Evolutionary conservation across 2,329 filamentous ascomycete genomes (phyloP), one percentile per base, ranked within the genome.

Genomic region (Sporothrix luriei): DNA sequence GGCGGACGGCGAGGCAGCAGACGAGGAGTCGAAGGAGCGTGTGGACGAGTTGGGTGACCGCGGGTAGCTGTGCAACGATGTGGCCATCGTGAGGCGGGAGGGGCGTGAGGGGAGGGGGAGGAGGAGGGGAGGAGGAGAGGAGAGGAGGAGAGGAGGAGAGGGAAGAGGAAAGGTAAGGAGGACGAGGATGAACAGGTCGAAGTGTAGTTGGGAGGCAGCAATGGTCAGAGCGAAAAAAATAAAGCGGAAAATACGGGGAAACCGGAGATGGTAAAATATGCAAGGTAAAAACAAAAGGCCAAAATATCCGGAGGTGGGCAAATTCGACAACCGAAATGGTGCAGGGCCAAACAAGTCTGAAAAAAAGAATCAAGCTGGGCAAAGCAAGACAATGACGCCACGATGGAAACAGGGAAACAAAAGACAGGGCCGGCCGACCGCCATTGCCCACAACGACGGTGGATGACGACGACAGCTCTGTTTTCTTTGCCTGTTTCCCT

Each of bases 21-120:
- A 87, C 13, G 87, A 88, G 71, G 87, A 88, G 79, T 88, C 86
- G 83, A 87, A 89, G 73, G 86, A 88, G 78, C 84, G 83, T 73
- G 83, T 85, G 73, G 86, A 88, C 71, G 82, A 82, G 78, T 88
- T 88, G 71, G 87, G 87, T 70, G 87, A 89, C 79, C 85, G 86
- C 75, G 85, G 80, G 77, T 86, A 88, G 65, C 83, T 86, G 80
- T 88, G 86, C 75, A 84, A 81, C 77, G 80, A 79, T 71, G 85
- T 82, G 75, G 85, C 82, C 86, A 88, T 88, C 76, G 74, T 79
- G 76, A 72, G 7, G 21, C n/a, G 13, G n/a, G 16, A 16, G 14
- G n/a, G 38, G 10, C 14, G 21, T 7, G 52, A 43, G 52, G 55
- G 52, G 55, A 21, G 40, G 26, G 46, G 21, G 14, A 29, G 40